A percentile compares a stretch with the other conserved stretches of the same genome.
Conservation (phyloP, 257 asterid genomes). For the Solanum tacnaense region DNA sequence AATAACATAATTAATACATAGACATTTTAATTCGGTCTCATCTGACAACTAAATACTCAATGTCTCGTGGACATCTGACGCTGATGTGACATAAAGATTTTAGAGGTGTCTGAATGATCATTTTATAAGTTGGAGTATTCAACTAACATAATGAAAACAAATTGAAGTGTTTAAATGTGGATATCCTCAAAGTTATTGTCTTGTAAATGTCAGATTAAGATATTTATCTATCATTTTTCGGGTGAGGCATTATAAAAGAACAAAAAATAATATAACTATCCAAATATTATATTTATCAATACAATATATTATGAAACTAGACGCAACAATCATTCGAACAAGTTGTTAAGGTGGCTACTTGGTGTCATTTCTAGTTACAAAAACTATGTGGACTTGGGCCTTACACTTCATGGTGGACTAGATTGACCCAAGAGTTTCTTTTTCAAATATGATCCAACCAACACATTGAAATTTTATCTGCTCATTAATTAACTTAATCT, state of each 20-base stretch:
- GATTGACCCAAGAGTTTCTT: too few relatives aligned
- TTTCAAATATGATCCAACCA: too few relatives aligned
- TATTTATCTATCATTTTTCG: too few relatives aligned
- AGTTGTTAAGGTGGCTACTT: background rate
- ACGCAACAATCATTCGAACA: background rate
- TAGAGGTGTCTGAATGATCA: background rate
- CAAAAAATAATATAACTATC: background rate
- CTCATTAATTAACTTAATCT: too few relatives aligned
- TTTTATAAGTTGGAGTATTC: background rate
- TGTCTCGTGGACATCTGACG: background rate
- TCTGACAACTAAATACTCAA: too few relatives aligned
- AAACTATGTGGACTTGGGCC: background rate
- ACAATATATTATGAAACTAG: background rate
- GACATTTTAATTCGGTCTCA: too few relatives aligned
- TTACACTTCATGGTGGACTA: background rate
- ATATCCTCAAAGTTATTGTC: background rate
- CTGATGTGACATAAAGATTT: background rate
- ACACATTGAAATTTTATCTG: too few relatives aligned
- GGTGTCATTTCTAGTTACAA: background rate
- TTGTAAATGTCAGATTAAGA: rapidly evolving
- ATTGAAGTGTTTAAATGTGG: background rate
- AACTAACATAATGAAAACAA: background rate
- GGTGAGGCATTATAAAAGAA: background rate
- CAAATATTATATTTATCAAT: background rate
- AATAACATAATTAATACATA: too few relatives aligned